Base-by-base conservation (phyloP, 257 asterid species). In the Mentha longifolia region DNA sequence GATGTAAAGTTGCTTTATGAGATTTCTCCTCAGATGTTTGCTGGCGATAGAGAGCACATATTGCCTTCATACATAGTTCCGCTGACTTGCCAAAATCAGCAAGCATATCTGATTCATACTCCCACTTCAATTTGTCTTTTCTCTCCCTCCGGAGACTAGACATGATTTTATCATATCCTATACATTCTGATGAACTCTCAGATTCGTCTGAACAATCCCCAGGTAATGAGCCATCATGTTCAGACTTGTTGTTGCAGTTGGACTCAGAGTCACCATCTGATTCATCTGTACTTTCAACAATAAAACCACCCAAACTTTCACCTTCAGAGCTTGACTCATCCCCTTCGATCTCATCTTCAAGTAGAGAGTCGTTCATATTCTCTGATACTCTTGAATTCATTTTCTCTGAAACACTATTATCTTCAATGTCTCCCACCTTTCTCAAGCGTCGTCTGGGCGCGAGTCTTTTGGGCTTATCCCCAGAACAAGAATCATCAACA, bases 21-120 rank as follows among this genome's bases (percentile, higher is more conserved):
- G 61, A 58, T 79, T 80, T 49, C 77, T 89, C 90, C 54, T 74
- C 87, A 8, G 84, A 20, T 19, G 89, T 85, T 76, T 87, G 94
- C 77, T 78, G 83, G 69, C 95, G 83, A 79, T 82, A 90, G 16
- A 90, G 82, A 72, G 87, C 88, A 74, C 91, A 87, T 67, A 90
- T 85, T 30, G 91, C 95, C 83, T 71, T 83, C 92, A 90, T 87
- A 57, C 96, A 90, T 31, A 90, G 79, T 56, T 83, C 88, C 47
- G 86, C 77, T 17, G 57, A 78, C 71, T 84, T 84, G 31, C 82
- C 89, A 41, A 86, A 75, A 63, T 81, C 96, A 73, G 92, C 87
- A 70, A 82, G 86, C 95, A 90, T 83, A 51, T 86, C 95, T 42
- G 88, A 85, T 80, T 87, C 86, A 46, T 71, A 87, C 28, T 73